Base-by-base conservation (phyloP, 805 yeast genomes). In the Priceomyces carsonii region DNA sequence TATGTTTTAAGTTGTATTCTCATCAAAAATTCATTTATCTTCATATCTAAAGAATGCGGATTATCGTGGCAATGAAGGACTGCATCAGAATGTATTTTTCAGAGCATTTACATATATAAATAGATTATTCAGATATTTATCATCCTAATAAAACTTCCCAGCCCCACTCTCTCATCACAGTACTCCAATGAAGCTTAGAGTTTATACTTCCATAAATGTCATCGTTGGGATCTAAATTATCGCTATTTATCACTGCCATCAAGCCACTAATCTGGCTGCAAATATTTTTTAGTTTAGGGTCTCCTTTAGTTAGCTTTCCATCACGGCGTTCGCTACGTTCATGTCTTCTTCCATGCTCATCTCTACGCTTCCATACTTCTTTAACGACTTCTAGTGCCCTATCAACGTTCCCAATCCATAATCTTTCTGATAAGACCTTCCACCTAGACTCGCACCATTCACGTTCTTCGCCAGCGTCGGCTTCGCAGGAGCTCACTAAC, bases 161-260 rank as follows among this genome's bases (percentile, higher is more conserved):
- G 1, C 80, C 79, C 87, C 88, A 81, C 44, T 82, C 86, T 46
- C 75, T 72, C 86, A 82, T 82, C 10, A 82, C 78, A 0, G 75
- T 61, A 37, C 79, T 75, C 88, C 88, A 82, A 53, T 82, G 86
- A 5, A 79, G 57, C 60, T 74, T 66, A 19, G 77, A 69, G 30
- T 63, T 61, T 26, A 78, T 63, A 1, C 73, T 73, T 22, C 63
- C 65, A 18, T 43, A 44, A 13, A 53, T 45, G 21, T 63, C 69
- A 9, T 61, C 63, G 8, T 61, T 43, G 20, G 58, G 55, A 9
- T 52, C 58, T 7, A 48, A 49, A n/a, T 48, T 50, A 8, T 59
- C 56, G 23, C 54, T 63, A 35, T 57, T 61, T 14, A 57, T 48
- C 22, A 65, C 71, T 18, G 71, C 67, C 51, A 71, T 66, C 10